These are phyloP conservation scores for Magnaporthales sp. DNA, from an alignment of 2,329 filamentous ascomycete genomes.

Conservation along the genomic window DNA sequence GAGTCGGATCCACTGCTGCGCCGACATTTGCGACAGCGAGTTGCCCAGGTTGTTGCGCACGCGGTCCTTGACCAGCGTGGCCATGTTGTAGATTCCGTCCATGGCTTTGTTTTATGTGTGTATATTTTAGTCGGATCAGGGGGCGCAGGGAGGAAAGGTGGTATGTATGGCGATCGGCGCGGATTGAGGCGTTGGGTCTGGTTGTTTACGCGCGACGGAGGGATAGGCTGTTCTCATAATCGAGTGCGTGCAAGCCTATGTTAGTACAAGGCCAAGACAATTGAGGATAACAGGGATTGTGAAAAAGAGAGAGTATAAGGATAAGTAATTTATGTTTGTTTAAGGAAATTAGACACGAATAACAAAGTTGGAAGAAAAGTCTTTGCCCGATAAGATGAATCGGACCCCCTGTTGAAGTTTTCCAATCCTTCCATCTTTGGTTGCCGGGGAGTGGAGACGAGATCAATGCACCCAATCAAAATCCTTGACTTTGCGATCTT, in stretches of 20 bases:
- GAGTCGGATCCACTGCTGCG: constrained; percentile 56
- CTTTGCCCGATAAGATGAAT: background rate
- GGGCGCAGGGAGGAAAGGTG: background rate
- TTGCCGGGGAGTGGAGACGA: background rate
- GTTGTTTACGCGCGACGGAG: background rate
- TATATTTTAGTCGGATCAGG: background rate
- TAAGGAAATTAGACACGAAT: background rate
- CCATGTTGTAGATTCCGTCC: constrained; percentile 18
- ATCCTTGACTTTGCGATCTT: background rate
- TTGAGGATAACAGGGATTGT: background rate
- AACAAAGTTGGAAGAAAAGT: background rate
- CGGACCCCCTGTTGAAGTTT: background rate
- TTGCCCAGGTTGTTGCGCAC: constrained; percentile 38
- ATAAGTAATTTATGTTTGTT: background rate
- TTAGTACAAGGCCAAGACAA: background rate
- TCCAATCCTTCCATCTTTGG: background rate
- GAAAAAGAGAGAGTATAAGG: background rate
- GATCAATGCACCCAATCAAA: background rate
- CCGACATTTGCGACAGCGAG: constrained; percentile 41
- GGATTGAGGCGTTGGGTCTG: background rate
- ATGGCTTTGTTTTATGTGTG: constrained; percentile 11
- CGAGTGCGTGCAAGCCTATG: background rate
- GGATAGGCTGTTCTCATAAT: background rate
- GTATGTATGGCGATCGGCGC: too few species aligned
- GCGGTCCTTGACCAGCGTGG: constrained; percentile 20